These are phyloP conservation scores for Metarhizium sp. DNA, from an alignment of 2,329 filamentous ascomycete genomes.

Conservation along the genomic window DNA sequence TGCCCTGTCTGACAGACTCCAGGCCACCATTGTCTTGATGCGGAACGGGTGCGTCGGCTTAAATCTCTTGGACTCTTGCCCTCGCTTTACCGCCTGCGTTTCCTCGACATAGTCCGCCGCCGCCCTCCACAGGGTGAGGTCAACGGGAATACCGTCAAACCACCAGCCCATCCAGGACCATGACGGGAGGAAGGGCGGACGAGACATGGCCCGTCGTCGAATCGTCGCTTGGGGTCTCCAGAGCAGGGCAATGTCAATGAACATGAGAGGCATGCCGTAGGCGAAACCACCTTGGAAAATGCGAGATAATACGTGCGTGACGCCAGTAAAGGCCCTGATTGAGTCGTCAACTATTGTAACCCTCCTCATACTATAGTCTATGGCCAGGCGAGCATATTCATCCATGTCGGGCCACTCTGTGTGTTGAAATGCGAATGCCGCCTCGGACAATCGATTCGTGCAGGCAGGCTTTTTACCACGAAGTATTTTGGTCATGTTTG, in stretches of 20 bases:
- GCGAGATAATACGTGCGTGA: constrained; percentile 31
- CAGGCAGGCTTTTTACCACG: constrained; percentile 24
- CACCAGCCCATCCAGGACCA: constrained; percentile 42
- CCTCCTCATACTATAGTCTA: constrained; percentile 31
- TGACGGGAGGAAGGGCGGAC: constrained; percentile 30
- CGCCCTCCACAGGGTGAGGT: constrained; percentile 32
- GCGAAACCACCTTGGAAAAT: constrained; percentile 33
- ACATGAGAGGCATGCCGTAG: constrained; percentile 37
- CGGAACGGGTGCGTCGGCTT: constrained; percentile 27
- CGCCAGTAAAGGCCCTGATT: constrained; percentile 30
- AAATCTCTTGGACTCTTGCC: constrained; percentile 24
- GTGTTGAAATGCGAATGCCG: constrained; percentile 29
- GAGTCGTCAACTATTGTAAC: constrained; percentile 32
- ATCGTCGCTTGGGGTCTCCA: constrained; percentile 35
- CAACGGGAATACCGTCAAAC: constrained; percentile 33
- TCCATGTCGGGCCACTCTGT: constrained; percentile 35
- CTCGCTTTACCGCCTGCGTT: constrained; percentile 20
- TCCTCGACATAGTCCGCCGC: constrained; percentile 34
- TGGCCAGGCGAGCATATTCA: constrained; percentile 33
- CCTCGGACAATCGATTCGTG: constrained; percentile 18
- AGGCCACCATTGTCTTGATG: constrained; percentile 27
- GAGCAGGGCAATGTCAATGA: constrained; percentile 33
- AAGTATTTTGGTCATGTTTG: constrained; percentile 20
- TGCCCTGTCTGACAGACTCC: constrained; percentile 30
- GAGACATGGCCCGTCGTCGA: constrained; percentile 25